Evolutionary conservation across 2,329 filamentous ascomycete genomes (phyloP).

Genomic region (Colletotrichum sp.): DNA sequence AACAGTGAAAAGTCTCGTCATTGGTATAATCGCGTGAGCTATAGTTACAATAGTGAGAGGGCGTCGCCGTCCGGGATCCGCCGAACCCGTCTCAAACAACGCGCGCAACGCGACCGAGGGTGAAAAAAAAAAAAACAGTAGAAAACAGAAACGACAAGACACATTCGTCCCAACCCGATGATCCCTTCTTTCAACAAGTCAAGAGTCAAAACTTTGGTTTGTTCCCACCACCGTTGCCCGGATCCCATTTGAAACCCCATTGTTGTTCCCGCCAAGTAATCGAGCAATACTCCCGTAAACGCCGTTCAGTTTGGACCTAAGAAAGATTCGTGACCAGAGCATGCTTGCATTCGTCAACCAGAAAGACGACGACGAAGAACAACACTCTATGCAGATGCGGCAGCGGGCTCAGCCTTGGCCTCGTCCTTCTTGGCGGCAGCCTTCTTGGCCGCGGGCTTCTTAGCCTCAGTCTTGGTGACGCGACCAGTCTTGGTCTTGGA

Average conservation of each 20-base stretch:
- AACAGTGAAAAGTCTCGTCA: slow-evolving; percentile 16
- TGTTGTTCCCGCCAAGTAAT: slow-evolving; percentile 8
- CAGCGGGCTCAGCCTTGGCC: slow-evolving; percentile 12
- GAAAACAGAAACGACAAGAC: background rate
- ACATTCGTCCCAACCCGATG: background rate
- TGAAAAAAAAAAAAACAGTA: background rate
- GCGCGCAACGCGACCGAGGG: background rate
- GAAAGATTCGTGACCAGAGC: slow-evolving; percentile 18
- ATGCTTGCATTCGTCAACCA: background rate
- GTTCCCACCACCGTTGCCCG: background rate
- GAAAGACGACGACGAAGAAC: background rate
- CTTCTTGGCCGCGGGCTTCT: slow-evolving; percentile 51
- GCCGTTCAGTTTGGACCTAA: slow-evolving; percentile 11
- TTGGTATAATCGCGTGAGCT: slow-evolving; percentile 21
- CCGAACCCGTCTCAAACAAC: background rate
- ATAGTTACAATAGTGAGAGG: slow-evolving; percentile 18
- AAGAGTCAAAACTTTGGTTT: background rate
- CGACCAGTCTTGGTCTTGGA: slow-evolving; percentile 88
- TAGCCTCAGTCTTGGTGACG: slow-evolving; percentile 73
- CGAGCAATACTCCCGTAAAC: slow-evolving; percentile 15
- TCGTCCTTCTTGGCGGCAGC: slow-evolving; percentile 43
- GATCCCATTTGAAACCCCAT: background rate
- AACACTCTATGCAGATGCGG: slow-evolving; percentile 13
- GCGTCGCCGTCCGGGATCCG: background rate
- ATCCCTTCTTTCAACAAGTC: background rate